Conservation (phyloP, 345 rosid genomes). For the Erodium maritimum region DNA sequence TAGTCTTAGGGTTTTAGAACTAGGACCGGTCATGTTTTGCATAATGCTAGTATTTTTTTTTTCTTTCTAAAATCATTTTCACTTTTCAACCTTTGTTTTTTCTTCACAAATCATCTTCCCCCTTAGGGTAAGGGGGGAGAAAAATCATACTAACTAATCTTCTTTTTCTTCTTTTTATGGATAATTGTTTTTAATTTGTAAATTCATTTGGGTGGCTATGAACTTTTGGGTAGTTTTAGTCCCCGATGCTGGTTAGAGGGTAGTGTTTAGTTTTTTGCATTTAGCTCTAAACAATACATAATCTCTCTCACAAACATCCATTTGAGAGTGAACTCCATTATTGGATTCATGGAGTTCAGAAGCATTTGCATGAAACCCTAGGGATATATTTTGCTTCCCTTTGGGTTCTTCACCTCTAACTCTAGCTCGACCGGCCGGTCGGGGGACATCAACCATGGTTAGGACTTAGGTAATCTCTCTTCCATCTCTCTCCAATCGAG, state of each 20-base stretch:
- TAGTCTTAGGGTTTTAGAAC: constrained; percentile 52
- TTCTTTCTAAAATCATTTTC: constrained; percentile 23
- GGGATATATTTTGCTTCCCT: constrained; percentile 91
- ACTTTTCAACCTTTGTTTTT: constrained; percentile 8
- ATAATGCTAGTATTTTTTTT: constrained; percentile 1
- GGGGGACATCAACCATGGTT: constrained; percentile 70
- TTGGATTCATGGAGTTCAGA: constrained; percentile 58
- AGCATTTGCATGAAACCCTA: constrained; percentile 60
- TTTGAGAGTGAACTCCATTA: constrained; percentile 33
- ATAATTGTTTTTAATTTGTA: constrained; percentile 25
- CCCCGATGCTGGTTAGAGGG: constrained; percentile 13
- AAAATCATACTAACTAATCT: constrained; percentile 3
- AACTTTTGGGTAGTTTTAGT: constrained; percentile 46
- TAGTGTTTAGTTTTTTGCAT: constrained; percentile 17
- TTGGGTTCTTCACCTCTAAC: constrained; percentile 49
- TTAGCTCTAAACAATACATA: constrained; percentile 13
- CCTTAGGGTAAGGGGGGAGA: constrained; percentile 40
- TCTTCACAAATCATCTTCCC: constrained; percentile 25
- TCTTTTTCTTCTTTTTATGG: constrained; percentile 3
- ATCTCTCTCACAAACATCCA: neutral
- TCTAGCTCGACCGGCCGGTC: constrained; percentile 1
- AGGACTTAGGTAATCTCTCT: constrained; percentile 50
- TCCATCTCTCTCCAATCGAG: constrained; percentile 1
- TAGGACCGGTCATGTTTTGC: constrained; percentile 31
- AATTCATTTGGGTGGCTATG: constrained; percentile 36